These are phyloP conservation scores for Fusarium nelsonii DNA, from an alignment of 2,329 filamentous ascomycete species.

Conservation along the genomic window DNA sequence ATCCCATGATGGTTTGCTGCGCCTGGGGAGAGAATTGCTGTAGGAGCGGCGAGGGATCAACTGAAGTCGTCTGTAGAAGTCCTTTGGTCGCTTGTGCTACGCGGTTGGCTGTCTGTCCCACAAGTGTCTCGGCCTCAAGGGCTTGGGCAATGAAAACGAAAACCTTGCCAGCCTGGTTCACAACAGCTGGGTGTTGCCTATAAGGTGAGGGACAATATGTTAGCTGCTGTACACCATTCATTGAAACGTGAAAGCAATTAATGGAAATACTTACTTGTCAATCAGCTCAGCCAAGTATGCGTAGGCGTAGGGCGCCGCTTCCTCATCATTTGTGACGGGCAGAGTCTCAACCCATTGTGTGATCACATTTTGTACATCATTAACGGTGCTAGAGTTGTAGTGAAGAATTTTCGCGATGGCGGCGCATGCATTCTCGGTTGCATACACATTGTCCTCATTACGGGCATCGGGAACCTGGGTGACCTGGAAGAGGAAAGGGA, in stretches of 20 bases:
- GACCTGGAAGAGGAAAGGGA: slow-evolving; percentile 87
- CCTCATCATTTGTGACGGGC: slow-evolving; percentile 93
- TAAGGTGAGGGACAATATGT: slow-evolving; percentile 36
- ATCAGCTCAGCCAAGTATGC: slow-evolving; percentile 92
- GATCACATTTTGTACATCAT: slow-evolving; percentile 80
- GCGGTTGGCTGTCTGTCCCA: slow-evolving; percentile 82
- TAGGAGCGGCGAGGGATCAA: slow-evolving; percentile 82
- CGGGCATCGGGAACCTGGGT: slow-evolving; percentile 84
- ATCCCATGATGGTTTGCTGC: slow-evolving; percentile 82
- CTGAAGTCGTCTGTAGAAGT: slow-evolving; percentile 77
- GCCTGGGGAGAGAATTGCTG: slow-evolving; percentile 81
- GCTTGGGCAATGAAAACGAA: slow-evolving; percentile 90
- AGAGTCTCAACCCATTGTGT: slow-evolving; percentile 91
- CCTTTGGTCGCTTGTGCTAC: slow-evolving; percentile 83
- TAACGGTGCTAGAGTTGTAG: slow-evolving; percentile 83
- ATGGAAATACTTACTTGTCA: slow-evolving; percentile 79
- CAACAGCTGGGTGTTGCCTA: slow-evolving; percentile 87
- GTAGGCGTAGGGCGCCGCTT: slow-evolving; percentile 96
- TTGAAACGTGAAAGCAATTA: background rate
- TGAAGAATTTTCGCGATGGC: slow-evolving; percentile 97
- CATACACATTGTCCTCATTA: slow-evolving; percentile 93
- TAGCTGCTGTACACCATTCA: slow-evolving; percentile 34
- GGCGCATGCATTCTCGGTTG: slow-evolving; percentile 96
- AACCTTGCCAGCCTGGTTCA: slow-evolving; percentile 80
- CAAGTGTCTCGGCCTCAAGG: slow-evolving; percentile 89